Conservation (phyloP, 2,329 filamentous ascomycete genomes). For the Metarhizium guizhouense region DNA sequence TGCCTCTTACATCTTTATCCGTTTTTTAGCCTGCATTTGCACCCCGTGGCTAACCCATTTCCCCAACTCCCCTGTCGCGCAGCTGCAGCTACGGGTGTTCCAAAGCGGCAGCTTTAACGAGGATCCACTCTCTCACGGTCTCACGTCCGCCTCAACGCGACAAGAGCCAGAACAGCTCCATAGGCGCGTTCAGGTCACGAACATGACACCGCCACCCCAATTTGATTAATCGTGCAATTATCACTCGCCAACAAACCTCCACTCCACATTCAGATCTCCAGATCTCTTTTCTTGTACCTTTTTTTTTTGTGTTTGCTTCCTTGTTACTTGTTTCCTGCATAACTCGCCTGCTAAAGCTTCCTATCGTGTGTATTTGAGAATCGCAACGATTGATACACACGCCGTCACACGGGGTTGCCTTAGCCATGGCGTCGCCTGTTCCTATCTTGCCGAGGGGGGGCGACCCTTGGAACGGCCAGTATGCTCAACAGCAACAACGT, state of each 20-base stretch:
- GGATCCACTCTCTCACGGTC: constrained; percentile 5
- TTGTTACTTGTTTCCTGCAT: not conserved
- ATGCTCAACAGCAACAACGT: constrained; percentile 5
- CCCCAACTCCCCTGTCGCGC: not conserved
- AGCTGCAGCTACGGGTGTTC: not conserved
- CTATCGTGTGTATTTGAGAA: not conserved
- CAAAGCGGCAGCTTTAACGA: constrained; percentile 3
- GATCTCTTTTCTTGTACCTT: not conserved
- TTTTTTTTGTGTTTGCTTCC: not conserved
- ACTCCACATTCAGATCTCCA: constrained; percentile 3
- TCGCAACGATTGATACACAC: not conserved
- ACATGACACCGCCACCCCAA: constrained; percentile 27
- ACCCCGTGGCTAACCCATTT: not conserved
- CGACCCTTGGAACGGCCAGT: constrained; percentile 3
- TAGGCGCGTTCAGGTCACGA: constrained; percentile 20
- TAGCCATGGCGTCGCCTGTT: constrained; percentile 31
- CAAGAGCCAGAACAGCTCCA: not conserved
- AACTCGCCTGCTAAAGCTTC: not conserved
- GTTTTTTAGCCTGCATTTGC: not conserved
- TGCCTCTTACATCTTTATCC: not conserved
- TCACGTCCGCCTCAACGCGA: not conserved
- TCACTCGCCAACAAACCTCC: constrained; percentile 8
- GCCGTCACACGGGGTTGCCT: not conserved
- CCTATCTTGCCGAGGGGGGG: constrained; percentile 19
- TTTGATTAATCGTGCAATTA: constrained; percentile 17